These are phyloP conservation scores for Sporothrix protearum DNA, from an alignment of 2,329 filamentous ascomycete genomes.

Conservation along the genomic window DNA sequence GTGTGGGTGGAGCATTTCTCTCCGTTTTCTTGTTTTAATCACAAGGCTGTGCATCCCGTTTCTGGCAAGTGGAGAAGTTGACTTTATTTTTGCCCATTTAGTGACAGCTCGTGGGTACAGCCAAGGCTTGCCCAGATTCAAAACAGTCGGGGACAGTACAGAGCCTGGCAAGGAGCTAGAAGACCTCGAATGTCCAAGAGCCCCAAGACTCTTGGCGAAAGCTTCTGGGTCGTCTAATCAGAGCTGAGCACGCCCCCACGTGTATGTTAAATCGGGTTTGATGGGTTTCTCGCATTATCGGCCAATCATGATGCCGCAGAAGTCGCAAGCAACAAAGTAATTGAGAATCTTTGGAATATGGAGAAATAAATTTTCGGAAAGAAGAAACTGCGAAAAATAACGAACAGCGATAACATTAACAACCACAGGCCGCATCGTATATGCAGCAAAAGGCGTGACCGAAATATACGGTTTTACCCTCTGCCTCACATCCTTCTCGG, in stretches of 20 bases:
- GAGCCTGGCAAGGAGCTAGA: background rate
- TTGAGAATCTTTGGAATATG: too few relatives aligned
- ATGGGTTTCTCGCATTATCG: background rate
- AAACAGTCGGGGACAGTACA: background rate
- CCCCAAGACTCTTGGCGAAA: background rate
- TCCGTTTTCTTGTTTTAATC: background rate
- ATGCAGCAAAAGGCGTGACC: too few relatives aligned
- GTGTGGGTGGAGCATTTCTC: background rate
- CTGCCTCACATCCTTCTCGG: too few relatives aligned
- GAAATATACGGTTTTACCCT: too few relatives aligned
- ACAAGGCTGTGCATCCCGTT: conserved; percentile 3
- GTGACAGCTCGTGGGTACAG: background rate
- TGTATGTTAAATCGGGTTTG: background rate
- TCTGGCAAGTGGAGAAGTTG: too few relatives aligned
- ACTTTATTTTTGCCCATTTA: too few relatives aligned
- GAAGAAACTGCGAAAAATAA: too few relatives aligned
- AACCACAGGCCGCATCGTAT: too few relatives aligned
- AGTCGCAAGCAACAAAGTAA: too few relatives aligned
- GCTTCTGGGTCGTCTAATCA: conserved; percentile 14
- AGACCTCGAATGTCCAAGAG: background rate
- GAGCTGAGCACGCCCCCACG: background rate
- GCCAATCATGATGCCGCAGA: background rate
- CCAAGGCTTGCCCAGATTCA: background rate
- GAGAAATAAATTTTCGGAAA: too few relatives aligned
- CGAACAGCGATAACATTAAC: too few relatives aligned